A percentile compares a stretch with the other conserved stretches of the same genome.
Conservation (phyloP, 2,329 filamentous ascomycete species). For the Proliferodiscus dingleyae region DNA sequence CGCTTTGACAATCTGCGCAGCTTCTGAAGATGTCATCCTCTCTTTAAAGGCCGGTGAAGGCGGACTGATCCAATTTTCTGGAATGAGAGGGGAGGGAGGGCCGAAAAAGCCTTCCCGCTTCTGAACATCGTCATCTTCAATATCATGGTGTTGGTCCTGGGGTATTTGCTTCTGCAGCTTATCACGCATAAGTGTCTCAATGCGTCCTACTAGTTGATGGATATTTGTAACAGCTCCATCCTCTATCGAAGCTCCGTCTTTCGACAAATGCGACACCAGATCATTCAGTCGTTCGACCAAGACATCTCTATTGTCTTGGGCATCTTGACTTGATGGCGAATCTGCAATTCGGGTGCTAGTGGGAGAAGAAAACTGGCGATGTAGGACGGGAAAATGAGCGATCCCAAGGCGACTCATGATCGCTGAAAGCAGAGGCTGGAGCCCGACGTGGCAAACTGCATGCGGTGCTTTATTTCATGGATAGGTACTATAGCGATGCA, state of each 20-base stretch:
- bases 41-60: background rate
- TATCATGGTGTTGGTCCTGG: background rate
- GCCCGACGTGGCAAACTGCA: too few relatives aligned
- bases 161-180: background rate
- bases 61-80: background rate
- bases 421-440: too few relatives aligned
- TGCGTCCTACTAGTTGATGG: slow-evolving; percentile 34
- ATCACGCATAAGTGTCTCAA: slow-evolving; percentile 30
- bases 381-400: slow-evolving; percentile 21
- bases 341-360: slow-evolving; percentile 8
- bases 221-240: slow-evolving; percentile 30
- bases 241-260: slow-evolving; percentile 21
- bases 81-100: slow-evolving; percentile 22
- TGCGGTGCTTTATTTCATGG: too few relatives aligned
- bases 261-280: slow-evolving; percentile 30
- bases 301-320: slow-evolving; percentile 31
- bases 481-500: too few relatives aligned
- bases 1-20: slow-evolving; percentile 34
- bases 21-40: slow-evolving; percentile 27
- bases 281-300: slow-evolving; percentile 32
- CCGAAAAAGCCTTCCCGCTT: slow-evolving; percentile 22
- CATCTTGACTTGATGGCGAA: slow-evolving; percentile 10
- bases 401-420: slow-evolving; percentile 28
- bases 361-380: slow-evolving; percentile 25
- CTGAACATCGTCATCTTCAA: slow-evolving; percentile 3